Evolutionary conservation across 2,329 filamentous ascomycete species (phyloP), one percentile per base, ranked within the genome.

Genomic region (Pseudocercospora fijiensis): DNA sequence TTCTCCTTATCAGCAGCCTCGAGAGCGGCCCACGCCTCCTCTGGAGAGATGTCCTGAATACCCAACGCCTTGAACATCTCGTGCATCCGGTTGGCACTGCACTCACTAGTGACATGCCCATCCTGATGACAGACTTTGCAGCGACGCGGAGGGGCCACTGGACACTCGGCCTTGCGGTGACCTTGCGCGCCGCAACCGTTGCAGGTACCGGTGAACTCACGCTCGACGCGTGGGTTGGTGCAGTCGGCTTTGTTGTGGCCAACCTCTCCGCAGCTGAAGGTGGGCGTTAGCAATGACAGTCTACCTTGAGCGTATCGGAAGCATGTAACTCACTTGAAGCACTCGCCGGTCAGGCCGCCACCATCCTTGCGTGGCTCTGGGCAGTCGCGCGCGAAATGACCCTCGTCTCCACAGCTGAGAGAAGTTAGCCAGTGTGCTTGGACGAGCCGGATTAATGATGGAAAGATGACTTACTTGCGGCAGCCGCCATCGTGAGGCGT

Each of bases 161-260:
- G n/a, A n/a, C 90, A 92, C 58, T 89, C 86, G 20, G 83, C 82
- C 58, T 83, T 78, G 70, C 85, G 78, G 66, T 88, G 85, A 20
- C 85, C 85, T 33, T 79, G 73, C 63, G 82, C 70, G 16, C 80
- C 76, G 68, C 85, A 87, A 74, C 84, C 79, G 66, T 84, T 84
- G 77, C 88, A 91, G 9, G 78, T 83, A 2, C 87, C 85, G 55
- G 79, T 80, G 73, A 85, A 85, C 11, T 78, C 72, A 58, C 79
- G 79, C 62, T 81, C 78, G 58, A 85, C 82, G 26, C 76, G 77
- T 16, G 83, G 81, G 61, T 88, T 86, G 18, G 84, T 70, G 70
- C 87, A 89, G 7, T 89, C 86, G 1, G 81, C 76, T 76, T 87
- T 88, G 76, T 80, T 85, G 79, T 90, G 87, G 13, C 86, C 84